These are phyloP conservation scores for Lathyrus sativus DNA, from an alignment of 306 rosid species.

Conservation along the genomic window DNA sequence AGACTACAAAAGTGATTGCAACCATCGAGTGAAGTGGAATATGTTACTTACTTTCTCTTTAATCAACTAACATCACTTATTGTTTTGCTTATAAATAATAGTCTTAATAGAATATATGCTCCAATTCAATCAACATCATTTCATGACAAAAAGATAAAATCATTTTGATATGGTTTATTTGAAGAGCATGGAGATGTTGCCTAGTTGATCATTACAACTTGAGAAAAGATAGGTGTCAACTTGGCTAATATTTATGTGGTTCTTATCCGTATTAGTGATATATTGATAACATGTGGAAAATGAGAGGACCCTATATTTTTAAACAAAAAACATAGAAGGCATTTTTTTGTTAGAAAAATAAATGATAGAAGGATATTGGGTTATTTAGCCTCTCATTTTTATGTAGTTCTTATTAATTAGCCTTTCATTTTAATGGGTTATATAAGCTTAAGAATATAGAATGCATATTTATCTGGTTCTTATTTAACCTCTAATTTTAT, in stretches of 20 bases:
- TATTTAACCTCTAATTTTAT: too few species aligned
- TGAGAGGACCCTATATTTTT: neutral
- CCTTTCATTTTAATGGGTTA: too few species aligned
- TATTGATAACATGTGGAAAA: constrained; percentile 1
- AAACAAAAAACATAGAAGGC: too few species aligned
- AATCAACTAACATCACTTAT: constrained; percentile 26
- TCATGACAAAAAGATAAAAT: neutral
- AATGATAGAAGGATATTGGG: too few species aligned
- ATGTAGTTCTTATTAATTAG: too few species aligned
- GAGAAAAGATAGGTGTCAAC: constrained; percentile 12
- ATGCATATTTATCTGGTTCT: too few species aligned
- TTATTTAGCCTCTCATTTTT: too few species aligned
- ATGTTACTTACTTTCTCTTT: constrained; percentile 1
- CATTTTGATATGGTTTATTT: constrained; percentile 20
- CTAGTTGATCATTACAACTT: constrained; percentile 11
- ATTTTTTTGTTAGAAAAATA: too few species aligned
- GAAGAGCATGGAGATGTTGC: constrained; percentile 16
- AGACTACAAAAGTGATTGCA: constrained; percentile 18
- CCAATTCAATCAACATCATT: constrained; percentile 27
- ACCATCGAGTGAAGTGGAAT: constrained; percentile 11
- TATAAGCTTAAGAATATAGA: too few species aligned
- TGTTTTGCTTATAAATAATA: constrained; percentile 21
- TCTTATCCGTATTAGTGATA: constrained; percentile 32
- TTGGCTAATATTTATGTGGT: constrained; percentile 18
- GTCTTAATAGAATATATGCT: constrained; percentile 20